Evolutionary conservation across 2,329 filamentous ascomycete species (phyloP), one percentile per base, ranked within the genome.

Genomic region (Sporothrix sp.): DNA sequence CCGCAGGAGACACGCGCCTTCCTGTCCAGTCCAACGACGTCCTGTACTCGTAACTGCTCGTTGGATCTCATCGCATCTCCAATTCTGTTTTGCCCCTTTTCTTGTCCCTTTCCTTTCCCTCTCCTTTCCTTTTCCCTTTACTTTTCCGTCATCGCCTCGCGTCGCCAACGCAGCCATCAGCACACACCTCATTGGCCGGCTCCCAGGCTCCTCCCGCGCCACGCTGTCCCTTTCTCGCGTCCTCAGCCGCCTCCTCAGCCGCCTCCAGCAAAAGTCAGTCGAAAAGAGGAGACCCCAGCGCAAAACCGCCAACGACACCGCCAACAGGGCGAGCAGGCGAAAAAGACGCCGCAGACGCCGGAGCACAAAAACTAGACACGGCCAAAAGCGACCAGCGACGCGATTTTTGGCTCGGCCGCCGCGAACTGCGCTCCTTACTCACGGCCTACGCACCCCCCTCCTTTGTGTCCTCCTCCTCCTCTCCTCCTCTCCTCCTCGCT

Each of bases 301-400:
- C 18, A n/a, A 11, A 37, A 36, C 23, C n/a, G 7, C 44, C 44
- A 21, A 39, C 21, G 18, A 32, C 36, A 21, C 27, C 35, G 46
- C 21, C 32, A 40, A 32, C 30, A 36, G 27, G 36, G 32, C 21
- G 33, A 28, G 27, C 23, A 10, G 46, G 25, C 20, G 21, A 42
- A 39, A 36, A 20, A 21, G 36, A 10, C 14, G 16, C 28, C 20
- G 21, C 18, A 27, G 25, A 42, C 21, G n/a, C 36, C 21, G 25
- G 14, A 45, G 43, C 21, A 30, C 33, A 20, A 46, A 47, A 48
- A 48, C 45, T 48, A 32, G 45, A 38, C 45, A 48, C 35, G 27
- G 28, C 21, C 28, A 48, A 35, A 25, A 36, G 30, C n/a, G 30
- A 45, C 23, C 28, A 45, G 25, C 39, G 43, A 36, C 40, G 28